These are phyloP conservation scores for Verticillium tricorpus DNA, from an alignment of 2,329 filamentous ascomycete genomes.

Conservation along the genomic window DNA sequence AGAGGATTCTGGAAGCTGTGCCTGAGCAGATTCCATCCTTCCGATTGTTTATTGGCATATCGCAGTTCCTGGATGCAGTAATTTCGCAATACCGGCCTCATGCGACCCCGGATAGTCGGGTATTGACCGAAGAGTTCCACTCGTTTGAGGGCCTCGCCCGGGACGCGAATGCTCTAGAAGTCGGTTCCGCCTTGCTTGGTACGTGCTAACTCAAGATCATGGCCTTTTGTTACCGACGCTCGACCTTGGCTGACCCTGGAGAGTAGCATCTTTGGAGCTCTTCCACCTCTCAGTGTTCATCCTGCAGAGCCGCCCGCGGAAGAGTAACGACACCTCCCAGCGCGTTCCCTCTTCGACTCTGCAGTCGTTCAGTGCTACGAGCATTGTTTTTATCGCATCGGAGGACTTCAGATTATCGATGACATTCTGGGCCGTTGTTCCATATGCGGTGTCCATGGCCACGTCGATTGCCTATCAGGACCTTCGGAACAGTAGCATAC, in stretches of 20 bases:
- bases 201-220: background rate
- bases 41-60: conserved; percentile 16
- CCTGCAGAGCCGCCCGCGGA: conserved; percentile 12
- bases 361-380: conserved; percentile 15
- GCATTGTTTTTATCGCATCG: conserved; percentile 14
- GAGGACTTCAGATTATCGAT: conserved; percentile 15
- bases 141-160: conserved; percentile 13
- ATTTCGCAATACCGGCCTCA: conserved; percentile 18
- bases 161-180: background rate
- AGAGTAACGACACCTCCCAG: conserved; percentile 9
- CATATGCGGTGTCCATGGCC: conserved; percentile 17
- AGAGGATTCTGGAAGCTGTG: conserved; percentile 13
- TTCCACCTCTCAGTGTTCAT: conserved; percentile 17
- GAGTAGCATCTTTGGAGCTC: conserved; percentile 15
- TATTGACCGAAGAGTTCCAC: conserved; percentile 5
- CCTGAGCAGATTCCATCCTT: conserved; percentile 16
- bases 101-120: conserved; percentile 5
- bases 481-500: conserved; percentile 15
- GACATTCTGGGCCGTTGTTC: conserved; percentile 17
- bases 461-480: conserved; percentile 17
- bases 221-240: background rate
- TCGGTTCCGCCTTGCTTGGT: conserved; percentile 7
- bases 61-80: conserved; percentile 15
- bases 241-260: background rate
- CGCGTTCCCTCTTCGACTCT: conserved; percentile 7